Conservation (phyloP, 805 yeast genomes). For the Suhomyces prunicola region DNA sequence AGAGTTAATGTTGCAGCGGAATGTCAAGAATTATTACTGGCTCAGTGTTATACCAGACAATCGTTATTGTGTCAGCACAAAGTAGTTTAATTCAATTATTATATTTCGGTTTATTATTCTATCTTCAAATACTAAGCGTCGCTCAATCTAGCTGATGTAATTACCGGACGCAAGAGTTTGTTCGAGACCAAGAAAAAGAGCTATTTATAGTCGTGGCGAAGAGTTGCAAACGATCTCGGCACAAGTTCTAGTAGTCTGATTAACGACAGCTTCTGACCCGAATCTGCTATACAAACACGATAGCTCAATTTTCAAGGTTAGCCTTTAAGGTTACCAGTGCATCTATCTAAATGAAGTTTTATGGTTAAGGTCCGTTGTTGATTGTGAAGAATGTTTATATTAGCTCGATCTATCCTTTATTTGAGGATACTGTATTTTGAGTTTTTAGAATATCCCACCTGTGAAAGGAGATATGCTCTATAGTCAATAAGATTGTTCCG, state of each 20-base stretch:
- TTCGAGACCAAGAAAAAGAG: background rate
- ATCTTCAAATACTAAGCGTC: background rate
- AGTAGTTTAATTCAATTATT: background rate
- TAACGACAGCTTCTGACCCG: background rate
- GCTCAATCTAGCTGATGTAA: background rate
- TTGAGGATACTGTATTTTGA: background rate
- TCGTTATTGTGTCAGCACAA: background rate
- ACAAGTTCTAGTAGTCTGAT: background rate
- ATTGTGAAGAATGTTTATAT: background rate
- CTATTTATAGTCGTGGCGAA: background rate
- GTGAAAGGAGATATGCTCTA: background rate
- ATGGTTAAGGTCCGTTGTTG: background rate
- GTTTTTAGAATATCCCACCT: background rate
- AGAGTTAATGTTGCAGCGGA: background rate
- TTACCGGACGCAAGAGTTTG: background rate
- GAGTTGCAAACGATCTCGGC: background rate
- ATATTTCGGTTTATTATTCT: background rate
- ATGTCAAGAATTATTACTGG: background rate
- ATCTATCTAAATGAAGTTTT: background rate
- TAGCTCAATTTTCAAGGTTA: background rate
- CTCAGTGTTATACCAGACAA: background rate
- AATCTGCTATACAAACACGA: background rate
- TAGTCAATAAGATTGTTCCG: background rate
- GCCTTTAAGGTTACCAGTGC: background rate
- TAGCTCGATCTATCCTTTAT: background rate